These are phyloP conservation scores for Eucalyptus globulus DNA, from an alignment of 345 rosid genomes.

Conservation along the genomic window DNA sequence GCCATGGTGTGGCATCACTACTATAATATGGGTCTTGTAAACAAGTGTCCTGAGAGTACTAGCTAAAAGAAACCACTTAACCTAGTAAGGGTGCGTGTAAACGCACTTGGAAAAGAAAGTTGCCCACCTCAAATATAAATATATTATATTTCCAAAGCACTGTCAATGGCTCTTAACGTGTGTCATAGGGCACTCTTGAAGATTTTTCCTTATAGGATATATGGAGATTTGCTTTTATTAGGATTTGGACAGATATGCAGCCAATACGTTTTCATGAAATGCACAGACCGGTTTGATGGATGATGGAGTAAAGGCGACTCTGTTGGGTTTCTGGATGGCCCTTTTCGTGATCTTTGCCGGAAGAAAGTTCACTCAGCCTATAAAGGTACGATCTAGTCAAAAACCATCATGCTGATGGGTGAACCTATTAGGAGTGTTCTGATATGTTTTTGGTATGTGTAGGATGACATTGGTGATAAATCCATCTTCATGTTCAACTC, in stretches of 20 bases:
- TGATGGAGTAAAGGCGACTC: conserved; percentile 46
- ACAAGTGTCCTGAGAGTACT: not conserved
- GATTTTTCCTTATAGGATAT: not conserved
- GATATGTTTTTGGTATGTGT: not conserved
- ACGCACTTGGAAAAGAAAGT: not conserved
- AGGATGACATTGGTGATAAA: conserved; percentile 97
- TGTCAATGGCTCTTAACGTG: not conserved
- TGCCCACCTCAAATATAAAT: not conserved
- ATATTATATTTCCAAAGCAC: not conserved
- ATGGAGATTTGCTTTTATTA: not conserved
- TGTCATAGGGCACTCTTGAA: not conserved
- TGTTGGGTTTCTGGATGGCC: conserved; percentile 80
- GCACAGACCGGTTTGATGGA: conserved; percentile 74
- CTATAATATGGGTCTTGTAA: not conserved
- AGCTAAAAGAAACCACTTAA: not conserved
- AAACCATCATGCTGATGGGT: not conserved
- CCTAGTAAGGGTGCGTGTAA: not conserved
- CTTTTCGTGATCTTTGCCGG: conserved; percentile 82
- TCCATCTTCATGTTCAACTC: conserved; percentile 81
- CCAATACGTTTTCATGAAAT: not conserved
- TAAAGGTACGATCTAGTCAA: conserved; percentile 40
- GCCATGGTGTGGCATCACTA: not conserved
- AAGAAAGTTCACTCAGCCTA: conserved; percentile 85
- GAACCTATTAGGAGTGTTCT: not conserved
- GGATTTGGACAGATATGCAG: not conserved